Evolutionary conservation across 495 filamentous ascomycete species (phyloP).

Genomic region (Hypoxylon fragiforme): DNA sequence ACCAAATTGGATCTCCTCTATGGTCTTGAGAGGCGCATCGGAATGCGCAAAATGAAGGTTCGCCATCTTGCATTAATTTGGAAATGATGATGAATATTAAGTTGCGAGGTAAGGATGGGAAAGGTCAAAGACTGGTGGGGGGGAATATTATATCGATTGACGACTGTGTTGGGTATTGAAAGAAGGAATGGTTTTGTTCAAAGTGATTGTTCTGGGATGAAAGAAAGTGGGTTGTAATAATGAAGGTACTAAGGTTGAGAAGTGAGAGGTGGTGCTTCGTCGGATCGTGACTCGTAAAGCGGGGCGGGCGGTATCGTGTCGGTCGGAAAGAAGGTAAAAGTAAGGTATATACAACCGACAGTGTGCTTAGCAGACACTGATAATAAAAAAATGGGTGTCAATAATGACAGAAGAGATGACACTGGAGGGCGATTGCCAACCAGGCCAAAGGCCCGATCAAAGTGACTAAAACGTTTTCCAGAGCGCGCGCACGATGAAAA

Average conservation of each 20-base stretch:
- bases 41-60: slow-evolving; percentile 91
- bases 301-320: slow-evolving; percentile 2
- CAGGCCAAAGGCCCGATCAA: slow-evolving; percentile 33
- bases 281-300: slow-evolving; percentile 28
- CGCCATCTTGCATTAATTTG: slow-evolving; percentile 67
- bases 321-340: slow-evolving; percentile 11
- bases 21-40: slow-evolving; percentile 90
- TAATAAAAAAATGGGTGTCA: slow-evolving; percentile 34
- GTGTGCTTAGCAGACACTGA: too few species aligned
- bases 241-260: slow-evolving; percentile 1
- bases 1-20: slow-evolving; percentile 98
- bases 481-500: slow-evolving; percentile 30
- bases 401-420: slow-evolving; percentile 30
- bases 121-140: not conserved
- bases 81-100: not conserved
- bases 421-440: slow-evolving; percentile 29
- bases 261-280: slow-evolving; percentile 2
- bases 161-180: too few species aligned
- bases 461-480: slow-evolving; percentile 33
- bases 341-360: slow-evolving; percentile 1
- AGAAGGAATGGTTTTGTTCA: too few species aligned
- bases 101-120: not conserved
- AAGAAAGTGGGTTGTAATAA: slow-evolving; percentile 5
- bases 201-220: too few species aligned
- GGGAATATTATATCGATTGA: too few species aligned